Percentiles rank a stretch among this genome's conserved stretches.
Conservation (phyloP, 352 stramenopile genomes). For the Saprolegnia parasitica region DNA sequence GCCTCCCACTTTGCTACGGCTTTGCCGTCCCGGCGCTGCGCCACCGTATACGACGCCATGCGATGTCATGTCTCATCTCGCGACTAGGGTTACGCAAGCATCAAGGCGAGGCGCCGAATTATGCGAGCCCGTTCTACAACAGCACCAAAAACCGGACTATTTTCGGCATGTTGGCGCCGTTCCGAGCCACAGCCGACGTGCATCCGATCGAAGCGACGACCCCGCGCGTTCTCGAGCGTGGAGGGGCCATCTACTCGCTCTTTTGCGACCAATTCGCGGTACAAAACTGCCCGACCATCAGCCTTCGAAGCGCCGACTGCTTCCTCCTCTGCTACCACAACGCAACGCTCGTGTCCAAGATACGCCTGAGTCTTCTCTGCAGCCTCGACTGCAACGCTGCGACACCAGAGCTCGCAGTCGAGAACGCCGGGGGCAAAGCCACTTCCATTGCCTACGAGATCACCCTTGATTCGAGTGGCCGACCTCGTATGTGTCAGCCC, state of each 20-base stretch:
- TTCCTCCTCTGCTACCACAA: slow-evolving; percentile 11
- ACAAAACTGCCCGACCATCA: slow-evolving; percentile 12
- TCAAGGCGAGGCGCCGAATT: no score
- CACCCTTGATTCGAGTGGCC: no score
- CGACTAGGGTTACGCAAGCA: no score
- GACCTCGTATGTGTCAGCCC: no score
- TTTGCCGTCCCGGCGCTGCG: background rate
- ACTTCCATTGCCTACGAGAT: background rate
- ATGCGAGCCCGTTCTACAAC: no score
- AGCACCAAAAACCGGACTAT: no score
- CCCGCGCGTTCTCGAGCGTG: background rate
- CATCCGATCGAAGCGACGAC: no score
- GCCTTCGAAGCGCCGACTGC: slow-evolving; percentile 3
- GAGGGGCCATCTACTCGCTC: background rate
- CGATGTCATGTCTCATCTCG: no score
- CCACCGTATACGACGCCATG: no score
- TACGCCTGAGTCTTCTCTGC: background rate
- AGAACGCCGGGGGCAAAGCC: background rate
- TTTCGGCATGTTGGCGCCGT: no score
- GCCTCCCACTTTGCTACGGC: background rate
- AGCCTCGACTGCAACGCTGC: background rate
- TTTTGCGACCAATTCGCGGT: background rate
- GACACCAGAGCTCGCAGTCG: no score
- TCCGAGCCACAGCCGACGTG: no score
- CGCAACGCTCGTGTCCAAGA: background rate